Percentiles rank a stretch among this genome's conserved stretches.
These are phyloP conservation scores for Blastosporella zonata DNA, from an alignment of 1,284 basidiomycete genomes.

Conservation along the genomic window DNA sequence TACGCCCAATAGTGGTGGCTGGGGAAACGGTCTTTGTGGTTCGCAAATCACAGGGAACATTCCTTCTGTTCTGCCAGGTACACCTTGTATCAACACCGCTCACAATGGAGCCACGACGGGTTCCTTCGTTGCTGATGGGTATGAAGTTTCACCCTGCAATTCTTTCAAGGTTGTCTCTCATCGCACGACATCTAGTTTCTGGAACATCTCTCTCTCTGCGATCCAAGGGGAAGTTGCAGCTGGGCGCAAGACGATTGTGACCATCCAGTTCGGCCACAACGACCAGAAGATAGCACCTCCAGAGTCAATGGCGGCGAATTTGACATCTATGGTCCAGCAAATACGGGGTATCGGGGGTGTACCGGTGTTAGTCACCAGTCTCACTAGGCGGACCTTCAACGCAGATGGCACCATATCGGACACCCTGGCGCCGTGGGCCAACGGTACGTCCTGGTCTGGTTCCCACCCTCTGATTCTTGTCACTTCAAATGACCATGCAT, in stretches of 20 bases:
- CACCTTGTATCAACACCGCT: constrained; percentile 40
- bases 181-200: constrained; percentile 21
- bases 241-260: constrained; percentile 37
- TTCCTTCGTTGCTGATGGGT: constrained; percentile 38
- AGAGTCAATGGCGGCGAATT: constrained; percentile 43
- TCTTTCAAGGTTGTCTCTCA: not conserved
- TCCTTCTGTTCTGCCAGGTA: constrained; percentile 33
- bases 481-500: not conserved
- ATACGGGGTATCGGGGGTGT: constrained; percentile 36
- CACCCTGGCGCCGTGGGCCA: constrained; percentile 39
- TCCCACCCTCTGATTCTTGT: not conserved
- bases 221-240: constrained; percentile 36
- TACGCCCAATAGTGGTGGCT: constrained; percentile 34
- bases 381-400: constrained; percentile 40
- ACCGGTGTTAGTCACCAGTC: constrained; percentile 41
- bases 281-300: constrained; percentile 44
- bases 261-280: constrained; percentile 47
- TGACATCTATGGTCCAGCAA: constrained; percentile 40
- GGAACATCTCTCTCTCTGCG: constrained; percentile 29
- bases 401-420: constrained; percentile 37
- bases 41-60: constrained; percentile 31
- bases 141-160: not conserved
- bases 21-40: constrained; percentile 44
- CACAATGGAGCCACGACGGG: constrained; percentile 43
- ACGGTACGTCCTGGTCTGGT: constrained; percentile 26